Percentiles rank a stretch among this genome's conserved stretches.
phyloP scores from a whole-genome alignment of 345 rosid genomes.

The Sisymbrium altissimum region DNA sequence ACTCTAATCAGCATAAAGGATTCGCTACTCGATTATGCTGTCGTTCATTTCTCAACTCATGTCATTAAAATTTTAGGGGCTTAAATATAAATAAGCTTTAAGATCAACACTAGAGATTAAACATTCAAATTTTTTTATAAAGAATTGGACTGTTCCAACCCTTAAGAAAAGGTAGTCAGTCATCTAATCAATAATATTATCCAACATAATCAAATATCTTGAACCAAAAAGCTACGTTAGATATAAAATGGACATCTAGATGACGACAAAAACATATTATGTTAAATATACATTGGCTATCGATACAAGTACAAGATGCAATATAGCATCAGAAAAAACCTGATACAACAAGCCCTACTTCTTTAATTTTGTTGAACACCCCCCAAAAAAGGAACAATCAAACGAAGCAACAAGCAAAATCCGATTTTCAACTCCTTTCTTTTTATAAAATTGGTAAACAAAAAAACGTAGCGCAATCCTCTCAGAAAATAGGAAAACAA shows the following conservation, averaged over 20 bases:
- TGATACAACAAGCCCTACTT: not conserved
- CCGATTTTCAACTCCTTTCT: not conserved
- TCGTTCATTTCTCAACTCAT: too few relatives aligned
- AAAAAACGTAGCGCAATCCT: slow-evolving; percentile 7
- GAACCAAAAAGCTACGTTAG: not conserved
- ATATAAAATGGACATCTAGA: not conserved
- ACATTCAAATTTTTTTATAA: too few relatives aligned
- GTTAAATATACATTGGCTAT: not conserved
- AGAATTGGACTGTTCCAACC: too few relatives aligned
- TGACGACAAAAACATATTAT: slow-evolving; percentile 13
- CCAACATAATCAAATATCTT: not conserved
- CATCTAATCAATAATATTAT: not conserved
- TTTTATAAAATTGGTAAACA: not conserved
- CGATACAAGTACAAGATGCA: slow-evolving; percentile 14
- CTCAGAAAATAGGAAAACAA: slow-evolving; percentile 40
- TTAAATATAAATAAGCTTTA: too few relatives aligned
- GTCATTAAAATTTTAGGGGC: too few relatives aligned
- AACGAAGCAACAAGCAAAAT: not conserved
- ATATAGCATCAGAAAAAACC: slow-evolving; percentile 15
- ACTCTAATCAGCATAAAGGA: too few relatives aligned
- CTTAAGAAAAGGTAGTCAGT: too few relatives aligned
- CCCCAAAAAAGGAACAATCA: not conserved
- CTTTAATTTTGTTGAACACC: not conserved
- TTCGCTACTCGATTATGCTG: too few relatives aligned
- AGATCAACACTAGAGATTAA: too few relatives aligned